These are phyloP conservation scores for Salix suchowensis DNA, from an alignment of 345 rosid genomes.

Conservation along the genomic window DNA sequence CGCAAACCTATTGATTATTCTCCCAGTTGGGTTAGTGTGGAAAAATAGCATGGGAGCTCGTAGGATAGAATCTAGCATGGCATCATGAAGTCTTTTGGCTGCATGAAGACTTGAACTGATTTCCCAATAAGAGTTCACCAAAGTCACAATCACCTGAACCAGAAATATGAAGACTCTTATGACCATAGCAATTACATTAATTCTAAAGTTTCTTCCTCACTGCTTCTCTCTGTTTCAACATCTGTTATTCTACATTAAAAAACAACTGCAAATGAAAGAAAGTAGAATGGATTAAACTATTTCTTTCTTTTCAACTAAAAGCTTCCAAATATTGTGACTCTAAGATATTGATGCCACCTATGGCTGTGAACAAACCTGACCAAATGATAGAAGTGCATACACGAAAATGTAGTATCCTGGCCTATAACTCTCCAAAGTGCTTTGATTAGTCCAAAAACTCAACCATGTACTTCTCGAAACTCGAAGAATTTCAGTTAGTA, in stretches of 20 bases:
- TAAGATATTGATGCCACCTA: neutral
- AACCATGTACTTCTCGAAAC: conserved; percentile 94
- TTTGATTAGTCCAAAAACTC: conserved; percentile 93
- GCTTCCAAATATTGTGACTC: neutral
- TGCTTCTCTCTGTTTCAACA: too few relatives aligned
- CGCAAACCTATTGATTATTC: conserved; percentile 93
- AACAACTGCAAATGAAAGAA: neutral
- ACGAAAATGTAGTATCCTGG: conserved; percentile 66
- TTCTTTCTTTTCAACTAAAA: neutral
- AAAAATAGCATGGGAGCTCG: conserved; percentile 97
- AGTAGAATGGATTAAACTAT: neutral
- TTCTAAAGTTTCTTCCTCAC: neutral
- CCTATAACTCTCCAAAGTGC: conserved; percentile 45
- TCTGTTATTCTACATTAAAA: neutral
- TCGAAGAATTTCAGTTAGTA: conserved; percentile 73
- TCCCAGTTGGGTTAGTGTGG: conserved; percentile 90
- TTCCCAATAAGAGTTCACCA: conserved; percentile 84
- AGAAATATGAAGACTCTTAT: conserved; percentile 1
- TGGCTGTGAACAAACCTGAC: conserved; percentile 51
- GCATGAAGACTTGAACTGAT: conserved; percentile 79
- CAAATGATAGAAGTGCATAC: conserved; percentile 71
- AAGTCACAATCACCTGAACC: conserved; percentile 78
- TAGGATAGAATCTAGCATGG: conserved; percentile 81
- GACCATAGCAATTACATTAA: neutral
- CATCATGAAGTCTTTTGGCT: conserved; percentile 83